These are phyloP conservation scores for Pseudotsuga menziesii DNA, from an alignment of 75 land plant species.

Conservation along the genomic window DNA sequence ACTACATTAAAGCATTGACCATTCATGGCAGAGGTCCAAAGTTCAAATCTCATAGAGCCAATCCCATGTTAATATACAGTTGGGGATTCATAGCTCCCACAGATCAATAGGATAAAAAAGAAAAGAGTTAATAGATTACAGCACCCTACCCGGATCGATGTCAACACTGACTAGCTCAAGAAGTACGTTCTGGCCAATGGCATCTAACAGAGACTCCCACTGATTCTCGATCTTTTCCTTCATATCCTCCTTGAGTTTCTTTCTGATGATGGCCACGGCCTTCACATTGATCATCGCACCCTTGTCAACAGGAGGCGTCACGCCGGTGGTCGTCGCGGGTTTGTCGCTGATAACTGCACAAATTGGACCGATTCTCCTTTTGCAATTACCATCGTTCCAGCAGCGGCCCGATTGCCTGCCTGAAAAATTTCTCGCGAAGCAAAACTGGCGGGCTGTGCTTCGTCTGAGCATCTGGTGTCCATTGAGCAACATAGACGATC, in stretches of 20 bases:
- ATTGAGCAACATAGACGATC: too few species aligned
- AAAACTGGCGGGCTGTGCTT: too few species aligned
- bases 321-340: background rate
- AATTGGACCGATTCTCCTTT: background rate
- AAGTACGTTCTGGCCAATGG: conserved; percentile 49
- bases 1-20: too few species aligned
- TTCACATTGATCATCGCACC: conserved; percentile 25
- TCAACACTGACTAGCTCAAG: conserved; percentile 79
- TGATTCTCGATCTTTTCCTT: conserved; percentile 46
- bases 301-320: background rate
- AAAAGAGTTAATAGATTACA: background rate
- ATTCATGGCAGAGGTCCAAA: too few species aligned
- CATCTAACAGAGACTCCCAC: conserved; percentile 42
- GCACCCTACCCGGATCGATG: conserved; percentile 63
- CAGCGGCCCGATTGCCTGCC: too few species aligned
- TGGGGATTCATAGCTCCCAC: too few species aligned
- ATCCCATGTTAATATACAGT: too few species aligned
- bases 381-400: background rate
- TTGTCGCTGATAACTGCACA: conserved; percentile 7
- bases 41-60: too few species aligned
- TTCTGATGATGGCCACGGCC: conserved; percentile 48
- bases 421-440: too few species aligned
- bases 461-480: too few species aligned
- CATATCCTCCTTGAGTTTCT: conserved; percentile 43
- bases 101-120: too few species aligned